These are phyloP conservation scores for Hypoxylon sp. DNA, from an alignment of 2,329 filamentous ascomycete genomes.

Conservation along the genomic window DNA sequence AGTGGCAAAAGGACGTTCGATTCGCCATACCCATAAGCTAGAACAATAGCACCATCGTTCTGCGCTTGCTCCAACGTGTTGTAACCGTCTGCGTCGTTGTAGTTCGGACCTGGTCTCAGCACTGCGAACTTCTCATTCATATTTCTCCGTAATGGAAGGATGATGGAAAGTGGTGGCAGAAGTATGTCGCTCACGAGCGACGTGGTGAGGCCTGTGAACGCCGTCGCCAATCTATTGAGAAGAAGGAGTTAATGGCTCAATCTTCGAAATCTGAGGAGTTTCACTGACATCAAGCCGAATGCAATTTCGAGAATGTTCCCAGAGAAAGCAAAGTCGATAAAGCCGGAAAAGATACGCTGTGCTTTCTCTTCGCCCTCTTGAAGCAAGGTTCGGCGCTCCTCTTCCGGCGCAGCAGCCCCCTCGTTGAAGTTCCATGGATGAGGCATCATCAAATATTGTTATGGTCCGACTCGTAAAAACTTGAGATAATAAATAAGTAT, in stretches of 20 bases:
- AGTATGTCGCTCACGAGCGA: slow-evolving; percentile 80
- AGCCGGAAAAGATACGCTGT: slow-evolving; percentile 71
- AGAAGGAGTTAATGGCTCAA: slow-evolving; percentile 14
- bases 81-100: slow-evolving; percentile 69
- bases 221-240: slow-evolving; percentile 72
- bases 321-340: slow-evolving; percentile 80
- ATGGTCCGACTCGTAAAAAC: neutral
- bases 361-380: slow-evolving; percentile 64
- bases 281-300: slow-evolving; percentile 78
- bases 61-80: slow-evolving; percentile 79
- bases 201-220: slow-evolving; percentile 80
- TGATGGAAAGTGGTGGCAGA: slow-evolving; percentile 77
- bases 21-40: slow-evolving; percentile 74
- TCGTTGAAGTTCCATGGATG: slow-evolving; percentile 33
- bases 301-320: slow-evolving; percentile 84
- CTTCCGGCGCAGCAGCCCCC: slow-evolving; percentile 32
- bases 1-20: neutral
- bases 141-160: slow-evolving; percentile 79
- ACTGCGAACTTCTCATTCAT: slow-evolving; percentile 82
- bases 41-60: slow-evolving; percentile 78
- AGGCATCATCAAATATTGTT: slow-evolving; percentile 18
- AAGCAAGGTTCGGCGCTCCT: slow-evolving; percentile 62
- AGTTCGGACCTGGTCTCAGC: slow-evolving; percentile 70
- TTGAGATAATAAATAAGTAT: slow-evolving; percentile 1
- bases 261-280: neutral